Conservation (phyloP, 495 filamentous ascomycete species). For the Aspergillus cristatus region DNA sequence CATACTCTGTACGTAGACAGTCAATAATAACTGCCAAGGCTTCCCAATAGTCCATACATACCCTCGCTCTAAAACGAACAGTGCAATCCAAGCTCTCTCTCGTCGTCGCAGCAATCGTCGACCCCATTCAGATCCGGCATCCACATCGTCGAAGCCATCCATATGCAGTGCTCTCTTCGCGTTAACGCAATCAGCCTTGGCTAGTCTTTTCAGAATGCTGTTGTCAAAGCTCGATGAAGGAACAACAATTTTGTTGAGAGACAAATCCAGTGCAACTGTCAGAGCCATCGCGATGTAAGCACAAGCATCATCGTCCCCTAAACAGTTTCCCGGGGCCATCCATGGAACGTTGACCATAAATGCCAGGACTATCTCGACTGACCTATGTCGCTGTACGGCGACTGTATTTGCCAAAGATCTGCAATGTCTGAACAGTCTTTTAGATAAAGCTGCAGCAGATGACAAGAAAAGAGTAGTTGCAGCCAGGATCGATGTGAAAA, state of each 20-base stretch:
- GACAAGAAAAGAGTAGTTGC: conserved; percentile 57
- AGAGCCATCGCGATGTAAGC: conserved; percentile 61
- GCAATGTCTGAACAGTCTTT: conserved; percentile 52
- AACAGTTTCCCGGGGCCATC: conserved; percentile 59
- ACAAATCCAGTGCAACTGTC: conserved; percentile 59
- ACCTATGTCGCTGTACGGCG: conserved; percentile 48
- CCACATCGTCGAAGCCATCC: conserved; percentile 57
- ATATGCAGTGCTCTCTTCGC: conserved; percentile 53
- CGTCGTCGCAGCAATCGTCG: conserved; percentile 51
- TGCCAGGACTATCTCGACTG: conserved; percentile 62
- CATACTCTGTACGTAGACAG: conserved; percentile 42
- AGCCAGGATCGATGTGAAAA: conserved; percentile 61
- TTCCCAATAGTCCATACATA: conserved; percentile 16
- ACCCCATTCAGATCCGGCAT: conserved; percentile 49
- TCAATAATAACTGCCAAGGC: not conserved
- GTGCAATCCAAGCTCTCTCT: conserved; percentile 60
- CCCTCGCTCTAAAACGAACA: conserved; percentile 68
- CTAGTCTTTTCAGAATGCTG: conserved; percentile 37
- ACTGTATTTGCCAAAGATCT: conserved; percentile 53
- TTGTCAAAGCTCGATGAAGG: conserved; percentile 43
- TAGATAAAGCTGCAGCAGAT: conserved; percentile 51
- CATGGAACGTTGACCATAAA: conserved; percentile 74
- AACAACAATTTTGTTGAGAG: conserved; percentile 57
- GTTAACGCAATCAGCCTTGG: conserved; percentile 57
- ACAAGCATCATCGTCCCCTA: conserved; percentile 64